These are phyloP conservation scores for Trametes gibbosa DNA, from an alignment of 768 basidiomycete species.

Conservation along the genomic window DNA sequence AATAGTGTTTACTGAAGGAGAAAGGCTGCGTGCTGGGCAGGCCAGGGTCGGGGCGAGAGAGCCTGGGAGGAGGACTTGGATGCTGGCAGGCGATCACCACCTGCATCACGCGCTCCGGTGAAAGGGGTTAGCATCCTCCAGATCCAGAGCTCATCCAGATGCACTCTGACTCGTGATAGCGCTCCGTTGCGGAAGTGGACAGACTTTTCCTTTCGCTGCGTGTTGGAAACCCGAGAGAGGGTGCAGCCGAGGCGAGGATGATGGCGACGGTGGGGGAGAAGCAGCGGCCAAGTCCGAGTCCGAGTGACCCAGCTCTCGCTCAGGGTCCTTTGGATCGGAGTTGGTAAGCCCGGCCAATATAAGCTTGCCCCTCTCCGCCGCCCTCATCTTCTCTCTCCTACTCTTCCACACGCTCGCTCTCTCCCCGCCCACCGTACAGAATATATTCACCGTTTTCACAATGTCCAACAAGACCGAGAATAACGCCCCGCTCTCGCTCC, in stretches of 20 bases:
- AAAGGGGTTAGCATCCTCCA: background rate
- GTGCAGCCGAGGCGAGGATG: background rate
- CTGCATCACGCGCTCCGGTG: conserved; percentile 1
- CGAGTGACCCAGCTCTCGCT: no score
- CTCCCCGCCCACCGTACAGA: background rate
- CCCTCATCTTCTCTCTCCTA: conserved; percentile 3
- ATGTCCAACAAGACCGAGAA: conserved; percentile 26
- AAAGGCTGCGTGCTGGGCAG: background rate
- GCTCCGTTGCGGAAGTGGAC: background rate
- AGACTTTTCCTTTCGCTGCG: background rate
- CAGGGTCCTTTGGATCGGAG: conserved; percentile 21
- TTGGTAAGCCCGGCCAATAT: conserved; percentile 8
- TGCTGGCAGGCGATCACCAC: conserved; percentile 5
- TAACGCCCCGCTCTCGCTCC: conserved; percentile 52
- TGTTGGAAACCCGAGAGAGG: background rate
- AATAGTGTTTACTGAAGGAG: background rate
- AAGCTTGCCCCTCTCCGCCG: background rate
- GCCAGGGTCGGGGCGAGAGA: no score
- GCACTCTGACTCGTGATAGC: background rate
- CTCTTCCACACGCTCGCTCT: conserved; percentile 1
- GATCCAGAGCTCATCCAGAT: conserved; percentile 1
- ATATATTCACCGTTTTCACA: background rate
- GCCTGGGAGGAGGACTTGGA: background rate
- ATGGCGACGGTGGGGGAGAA: conserved; percentile 9
- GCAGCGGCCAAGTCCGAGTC: conserved; percentile 7